Evolutionary conservation across 2,329 filamentous ascomycete species (phyloP), one percentile per base, ranked within the genome.

Genomic region (Trichoderma pleuroti): DNA sequence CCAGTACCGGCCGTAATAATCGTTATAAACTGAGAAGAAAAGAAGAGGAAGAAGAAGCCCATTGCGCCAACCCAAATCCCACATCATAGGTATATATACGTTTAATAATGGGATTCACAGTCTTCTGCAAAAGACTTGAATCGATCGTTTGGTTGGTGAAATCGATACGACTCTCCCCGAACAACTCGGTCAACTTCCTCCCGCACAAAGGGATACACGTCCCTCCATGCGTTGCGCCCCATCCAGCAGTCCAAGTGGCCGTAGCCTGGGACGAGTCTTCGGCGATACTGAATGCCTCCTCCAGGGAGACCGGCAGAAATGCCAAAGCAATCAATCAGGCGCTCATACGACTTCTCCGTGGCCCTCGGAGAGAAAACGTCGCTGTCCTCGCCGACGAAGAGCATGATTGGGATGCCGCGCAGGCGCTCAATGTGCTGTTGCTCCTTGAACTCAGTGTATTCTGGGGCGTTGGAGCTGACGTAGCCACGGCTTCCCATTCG

Each of bases 221-320:
- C 88, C 76, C 81, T 84, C 82, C 85, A 88, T 4, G 87, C 86
- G 69, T 86, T 84, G 56, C 85, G 82, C 5, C 88, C 87, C 86
- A 90, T 90, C 86, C 86, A 90, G 75, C 85, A 86, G 80, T 90
- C 88, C 49, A 90, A 77, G 76, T 90, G 87, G 3, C 87, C 87
- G 75, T 90, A 90, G 16, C 86, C 86, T 1, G 84, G 84, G 6
- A 90, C 82, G 5, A 89, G 85, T 36, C 81, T 77, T 12, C 88
- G 80, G 42, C 82, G 80, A 77, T 89, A 90, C 74, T 83, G 78
- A 16, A 83, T 76, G 8, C 79, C 79, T 11, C 75, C 75, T 21
- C 77, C 54, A 11, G 64, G 67, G 1, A 72, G 73, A 28, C 76
- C 77, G 9, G 77, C 77, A 1, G 76, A 79, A 11, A 74, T 60